These are phyloP conservation scores for Magnaporthiopsis incrustans DNA, from an alignment of 2,329 filamentous ascomycete species.

Conservation along the genomic window DNA sequence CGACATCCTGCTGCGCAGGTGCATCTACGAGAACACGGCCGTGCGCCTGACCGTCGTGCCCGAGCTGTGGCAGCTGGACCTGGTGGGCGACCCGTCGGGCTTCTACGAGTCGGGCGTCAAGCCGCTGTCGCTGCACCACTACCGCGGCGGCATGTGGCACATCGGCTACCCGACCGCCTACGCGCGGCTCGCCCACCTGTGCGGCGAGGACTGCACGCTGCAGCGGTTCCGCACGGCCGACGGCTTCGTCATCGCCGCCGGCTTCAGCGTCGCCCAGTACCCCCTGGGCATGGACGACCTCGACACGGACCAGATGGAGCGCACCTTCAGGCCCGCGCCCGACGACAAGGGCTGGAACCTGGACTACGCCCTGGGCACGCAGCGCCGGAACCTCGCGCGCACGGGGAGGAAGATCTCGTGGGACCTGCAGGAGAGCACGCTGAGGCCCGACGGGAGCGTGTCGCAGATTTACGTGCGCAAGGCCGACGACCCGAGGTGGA, in stretches of 20 bases:
- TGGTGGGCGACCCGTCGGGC: constrained; percentile 51
- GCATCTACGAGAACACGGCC: constrained; percentile 55
- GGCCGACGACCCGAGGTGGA: constrained; percentile 46
- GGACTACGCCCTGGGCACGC: constrained; percentile 23
- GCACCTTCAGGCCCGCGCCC: constrained; percentile 21
- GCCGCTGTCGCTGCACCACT: constrained; percentile 56
- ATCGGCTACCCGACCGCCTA: constrained; percentile 45
- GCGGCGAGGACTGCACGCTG: constrained; percentile 52
- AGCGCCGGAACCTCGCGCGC: constrained; percentile 18
- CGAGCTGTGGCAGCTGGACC: constrained; percentile 53
- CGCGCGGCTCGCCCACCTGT: constrained; percentile 48
- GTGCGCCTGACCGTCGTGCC: constrained; percentile 48
- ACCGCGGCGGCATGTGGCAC: constrained; percentile 53
- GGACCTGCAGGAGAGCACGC: constrained; percentile 41
- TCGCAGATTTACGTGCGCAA: constrained; percentile 46
- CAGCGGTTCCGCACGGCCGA: constrained; percentile 48
- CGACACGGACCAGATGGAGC: constrained; percentile 23
- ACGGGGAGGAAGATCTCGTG: constrained; percentile 26
- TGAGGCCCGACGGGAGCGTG: constrained; percentile 37
- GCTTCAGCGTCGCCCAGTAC: constrained; percentile 53
- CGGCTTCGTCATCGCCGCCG: constrained; percentile 48
- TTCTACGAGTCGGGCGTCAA: constrained; percentile 56
- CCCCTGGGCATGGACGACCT: constrained; percentile 34
- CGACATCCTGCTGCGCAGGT: constrained; percentile 54
- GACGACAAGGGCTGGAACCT: constrained; percentile 25